Base-by-base conservation (phyloP, 2,329 filamentous ascomycete genomes). In the Grosmannia clavigera region DNA sequence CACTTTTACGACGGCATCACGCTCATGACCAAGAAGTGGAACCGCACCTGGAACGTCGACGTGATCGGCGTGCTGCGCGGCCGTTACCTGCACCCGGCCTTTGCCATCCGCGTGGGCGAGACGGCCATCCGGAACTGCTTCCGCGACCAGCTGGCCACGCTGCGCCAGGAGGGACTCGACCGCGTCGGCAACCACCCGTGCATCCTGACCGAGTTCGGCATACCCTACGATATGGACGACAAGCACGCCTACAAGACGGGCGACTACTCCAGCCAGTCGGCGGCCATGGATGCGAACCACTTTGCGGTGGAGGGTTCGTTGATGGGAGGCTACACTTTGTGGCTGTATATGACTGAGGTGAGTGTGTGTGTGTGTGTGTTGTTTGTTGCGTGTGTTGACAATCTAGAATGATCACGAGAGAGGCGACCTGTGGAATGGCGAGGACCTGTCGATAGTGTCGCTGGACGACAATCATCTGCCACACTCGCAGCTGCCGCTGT, bases 1-100 rank as follows among this genome's bases (percentile, higher is more conserved):
- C 94, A 99, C 73, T 99, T 90, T 70, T 99, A 99, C 71, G 94
- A 99, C 67, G 94, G 94, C 12, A 87, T 99, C 60, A 99, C 94
- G 0, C 78, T 99, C 4, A 88, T 99, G 81, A 97, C 90, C 14
- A 99, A 99, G 74, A 95, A 96, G 72, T 99, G 94, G 94, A 99
- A 97, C 70, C 87, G 92, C 48, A 85, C 87, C 19, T 99, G 94
- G 88, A 99, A 99, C 66, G 88, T 99, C 9, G 94, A 99, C 70
- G 90, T 99, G 5, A 84, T 99, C 57, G 94, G 94, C 2, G 83
- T 99, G 16, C 77, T 99, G 52, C 86, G 94, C 54, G 94, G 94
- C 14, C 87, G 86, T 65, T 99, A 99, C 69, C 78, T 88, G 65
- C 88, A 87, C 27, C 94, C 94, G 14, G 90, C 90, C 0, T 92